These are phyloP conservation scores for Colletotrichum plurivorum DNA, from an alignment of 2,329 filamentous ascomycete species.

Conservation along the genomic window DNA sequence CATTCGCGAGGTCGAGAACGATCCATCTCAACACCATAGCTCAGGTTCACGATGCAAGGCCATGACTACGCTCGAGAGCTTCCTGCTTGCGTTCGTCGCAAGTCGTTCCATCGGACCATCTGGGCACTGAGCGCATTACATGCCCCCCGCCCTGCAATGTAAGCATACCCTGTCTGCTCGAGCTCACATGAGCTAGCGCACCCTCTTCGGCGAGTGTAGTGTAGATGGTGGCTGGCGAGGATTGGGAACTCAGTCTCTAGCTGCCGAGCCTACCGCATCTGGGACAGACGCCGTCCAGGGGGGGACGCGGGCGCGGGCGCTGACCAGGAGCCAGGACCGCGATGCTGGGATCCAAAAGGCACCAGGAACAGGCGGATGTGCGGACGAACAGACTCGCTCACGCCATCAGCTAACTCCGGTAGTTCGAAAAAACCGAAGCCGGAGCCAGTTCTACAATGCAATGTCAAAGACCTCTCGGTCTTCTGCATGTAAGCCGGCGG, in stretches of 20 bases:
- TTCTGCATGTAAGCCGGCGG: no score
- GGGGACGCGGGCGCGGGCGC: conserved; percentile 11
- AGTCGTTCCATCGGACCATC: no score
- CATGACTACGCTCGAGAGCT: conserved; percentile 3
- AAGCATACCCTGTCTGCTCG: conserved; percentile 16
- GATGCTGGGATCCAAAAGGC: conserved; percentile 15
- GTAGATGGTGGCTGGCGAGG: not conserved
- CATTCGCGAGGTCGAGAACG: conserved; percentile 13
- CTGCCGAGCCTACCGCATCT: conserved; percentile 11
- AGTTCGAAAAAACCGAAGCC: not conserved
- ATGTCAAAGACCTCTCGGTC: no score
- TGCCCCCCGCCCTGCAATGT: not conserved
- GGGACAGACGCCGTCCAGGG: conserved; percentile 3
- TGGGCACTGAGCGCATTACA: no score
- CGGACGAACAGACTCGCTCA: not conserved
- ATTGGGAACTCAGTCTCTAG: not conserved
- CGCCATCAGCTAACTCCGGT: not conserved
- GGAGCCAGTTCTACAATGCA: no score
- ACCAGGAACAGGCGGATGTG: not conserved
- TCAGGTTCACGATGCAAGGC: conserved; percentile 19
- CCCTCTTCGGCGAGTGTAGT: not conserved
- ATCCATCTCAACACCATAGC: not conserved
- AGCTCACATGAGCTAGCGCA: conserved; percentile 23
- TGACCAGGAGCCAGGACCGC: conserved; percentile 10
- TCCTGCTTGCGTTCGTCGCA: no score